Percentiles rank a stretch among this genome's conserved stretches.
Evolutionary conservation across 352 stramenopile species (phyloP).

Genomic region (Phytopythium sindhum): DNA sequence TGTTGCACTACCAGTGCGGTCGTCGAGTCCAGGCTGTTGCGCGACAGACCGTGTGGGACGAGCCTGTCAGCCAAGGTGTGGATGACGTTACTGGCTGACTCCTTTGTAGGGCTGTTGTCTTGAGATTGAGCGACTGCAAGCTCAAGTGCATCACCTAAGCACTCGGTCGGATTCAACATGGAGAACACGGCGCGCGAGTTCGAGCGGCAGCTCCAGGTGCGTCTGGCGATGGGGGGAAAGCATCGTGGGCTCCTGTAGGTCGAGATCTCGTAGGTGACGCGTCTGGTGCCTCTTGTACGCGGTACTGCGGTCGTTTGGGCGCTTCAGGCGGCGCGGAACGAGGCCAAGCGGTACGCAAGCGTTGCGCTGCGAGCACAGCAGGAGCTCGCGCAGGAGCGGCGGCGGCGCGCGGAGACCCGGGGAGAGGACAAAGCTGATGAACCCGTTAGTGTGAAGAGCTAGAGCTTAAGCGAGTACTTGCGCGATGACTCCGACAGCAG

Average conservation of each 20-base stretch:
- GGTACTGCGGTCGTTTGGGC: background rate
- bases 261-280: too few relatives aligned
- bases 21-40: too few relatives aligned
- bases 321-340: constrained; percentile 20
- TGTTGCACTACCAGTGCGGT: too few relatives aligned
- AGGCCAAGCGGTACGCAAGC: constrained; percentile 34
- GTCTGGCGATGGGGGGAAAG: background rate
- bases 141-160: too few relatives aligned
- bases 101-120: too few relatives aligned
- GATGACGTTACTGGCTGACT: too few relatives aligned
- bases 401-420: constrained; percentile 11
- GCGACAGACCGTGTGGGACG: too few relatives aligned
- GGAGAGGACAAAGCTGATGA: constrained; percentile 3
- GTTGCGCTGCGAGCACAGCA: constrained; percentile 27
- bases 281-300: background rate
- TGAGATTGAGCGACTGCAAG: too few relatives aligned
- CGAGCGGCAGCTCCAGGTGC: constrained; percentile 25
- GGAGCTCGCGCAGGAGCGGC: constrained; percentile 27
- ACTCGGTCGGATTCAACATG: constrained; percentile 14
- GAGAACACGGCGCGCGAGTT: constrained; percentile 21
- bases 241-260: background rate
- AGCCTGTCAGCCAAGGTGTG: too few relatives aligned
- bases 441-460: background rate
- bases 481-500: constrained; percentile 4
- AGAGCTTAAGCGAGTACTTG: constrained; percentile 1